Conservation (phyloP, 345 rosid species). For the Excoecaria cochinchinensis region DNA sequence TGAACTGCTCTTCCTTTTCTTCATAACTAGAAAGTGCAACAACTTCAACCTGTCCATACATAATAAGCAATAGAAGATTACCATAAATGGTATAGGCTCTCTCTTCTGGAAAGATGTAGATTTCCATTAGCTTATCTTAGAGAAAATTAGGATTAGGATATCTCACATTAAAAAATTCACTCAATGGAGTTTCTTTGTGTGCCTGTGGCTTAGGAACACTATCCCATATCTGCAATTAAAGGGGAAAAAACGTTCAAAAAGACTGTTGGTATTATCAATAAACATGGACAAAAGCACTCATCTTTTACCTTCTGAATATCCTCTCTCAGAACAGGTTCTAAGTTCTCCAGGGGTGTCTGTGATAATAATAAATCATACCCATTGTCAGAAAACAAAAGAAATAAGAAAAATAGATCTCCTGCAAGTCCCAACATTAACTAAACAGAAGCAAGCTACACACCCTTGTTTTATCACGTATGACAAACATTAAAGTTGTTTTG, state of each 20-base stretch:
- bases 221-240: constrained; percentile 87
- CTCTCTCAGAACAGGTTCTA: constrained; percentile 93
- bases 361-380: constrained; percentile 22
- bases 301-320: constrained; percentile 87
- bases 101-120: not conserved
- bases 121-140: not conserved
- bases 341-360: constrained; percentile 92
- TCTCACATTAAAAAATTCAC: constrained; percentile 95
- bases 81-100: not conserved
- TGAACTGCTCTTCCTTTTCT: constrained; percentile 94
- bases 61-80: constrained; percentile 15
- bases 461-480: constrained; percentile 97
- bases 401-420: constrained; percentile 2
- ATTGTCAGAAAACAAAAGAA: constrained; percentile 1
- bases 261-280: not conserved
- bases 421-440: not conserved
- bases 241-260: not conserved
- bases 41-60: constrained; percentile 75
- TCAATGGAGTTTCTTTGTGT: constrained; percentile 83
- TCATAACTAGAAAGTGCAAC: constrained; percentile 97
- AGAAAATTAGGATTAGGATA: constrained; percentile 12
- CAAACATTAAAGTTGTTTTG: constrained; percentile 96
- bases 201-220: constrained; percentile 91
- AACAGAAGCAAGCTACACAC: constrained; percentile 40
- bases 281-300: constrained; percentile 21